Base-by-base conservation (phyloP, 2,329 filamentous ascomycete genomes). In the Alternaria metachromatica region DNA sequence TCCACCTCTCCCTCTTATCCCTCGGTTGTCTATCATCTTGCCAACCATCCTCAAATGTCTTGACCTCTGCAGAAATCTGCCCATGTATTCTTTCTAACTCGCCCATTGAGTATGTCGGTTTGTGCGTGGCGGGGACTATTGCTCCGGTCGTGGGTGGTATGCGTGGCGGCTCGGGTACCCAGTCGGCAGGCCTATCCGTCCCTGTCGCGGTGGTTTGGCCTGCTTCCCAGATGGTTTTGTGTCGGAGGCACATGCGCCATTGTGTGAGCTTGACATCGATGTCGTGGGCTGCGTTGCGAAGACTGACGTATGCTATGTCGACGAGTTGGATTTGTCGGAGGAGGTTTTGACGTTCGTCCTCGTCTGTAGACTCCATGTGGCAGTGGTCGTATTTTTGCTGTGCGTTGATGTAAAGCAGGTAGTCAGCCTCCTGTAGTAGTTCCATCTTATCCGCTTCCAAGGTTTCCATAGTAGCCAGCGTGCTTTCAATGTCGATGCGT, bases 361-460 rank as follows among this genome's bases (percentile, higher is more conserved):
- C 60, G 26, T 65, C 60, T 2, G 60, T 59, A 1, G 60, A 20
- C 2, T 46, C 18, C 6, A 58, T 44, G 51, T 71, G 68, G 51
- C 71, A 75, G 57, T 70, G 73, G 4, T 66, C 64, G 57, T 73
- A 68, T 25, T 74, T 61, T 30, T 69, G 69, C n/a, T 66, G 63
- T 20, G 67, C 66, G 23, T 67, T 66, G 15, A 71, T 13, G 26
- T 57, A 59, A 3, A 72, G 44, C 7, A 76, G 43, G 41, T 70
- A 76, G 5, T 72, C 68, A 7, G 70, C 65, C 43, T 76, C 73
- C 53, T 63, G 62, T 3, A 73, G 55, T 23, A 76, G 43, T 2
- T 58, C 56, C 1, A 44, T 18, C 15, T 55, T 71, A 25, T 76
- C 65, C 0, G 50, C 62, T 46, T 71, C 64, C 44, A 70, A 65